Percentiles rank a stretch among this genome's conserved stretches.
These are phyloP conservation scores for Artemisia argyi DNA, from an alignment of 129 eudicot genomes.

Conservation along the genomic window DNA sequence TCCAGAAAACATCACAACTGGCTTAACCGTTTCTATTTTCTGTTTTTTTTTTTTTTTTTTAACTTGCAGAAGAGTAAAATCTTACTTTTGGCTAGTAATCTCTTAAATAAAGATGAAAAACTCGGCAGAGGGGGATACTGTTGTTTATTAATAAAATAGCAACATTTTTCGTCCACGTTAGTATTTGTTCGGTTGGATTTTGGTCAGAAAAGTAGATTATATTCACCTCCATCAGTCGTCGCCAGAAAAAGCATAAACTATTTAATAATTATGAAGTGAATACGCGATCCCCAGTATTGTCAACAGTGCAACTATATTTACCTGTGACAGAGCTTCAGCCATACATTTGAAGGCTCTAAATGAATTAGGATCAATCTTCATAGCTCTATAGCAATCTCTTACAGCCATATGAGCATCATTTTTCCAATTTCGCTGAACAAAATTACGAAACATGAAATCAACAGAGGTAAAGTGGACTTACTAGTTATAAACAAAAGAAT, in stretches of 20 bases:
- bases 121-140: too few species aligned
- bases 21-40: not conserved
- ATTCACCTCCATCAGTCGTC: not conserved
- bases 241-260: not conserved
- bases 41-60: not conserved
- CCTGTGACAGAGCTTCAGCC: conserved; percentile 81
- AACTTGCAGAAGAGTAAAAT: not conserved
- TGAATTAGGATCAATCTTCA: conserved; percentile 62
- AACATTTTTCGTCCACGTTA: not conserved
- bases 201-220: not conserved
- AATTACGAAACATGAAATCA: not conserved
- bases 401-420: conserved; percentile 86
- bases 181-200: not conserved
- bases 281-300: not conserved
- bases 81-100: not conserved
- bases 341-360: conserved; percentile 58
- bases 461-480: not conserved
- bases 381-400: conserved; percentile 81
- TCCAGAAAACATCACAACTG: too few species aligned
- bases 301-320: conserved; percentile 16
- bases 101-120: not conserved
- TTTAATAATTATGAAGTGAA: not conserved
- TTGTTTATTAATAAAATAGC: too few species aligned
- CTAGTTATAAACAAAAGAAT: conserved; percentile 4
- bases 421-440: conserved; percentile 82